phyloP scores from a whole-genome alignment of 257 asterid genomes.

The Jacaranda mimosifolia region DNA sequence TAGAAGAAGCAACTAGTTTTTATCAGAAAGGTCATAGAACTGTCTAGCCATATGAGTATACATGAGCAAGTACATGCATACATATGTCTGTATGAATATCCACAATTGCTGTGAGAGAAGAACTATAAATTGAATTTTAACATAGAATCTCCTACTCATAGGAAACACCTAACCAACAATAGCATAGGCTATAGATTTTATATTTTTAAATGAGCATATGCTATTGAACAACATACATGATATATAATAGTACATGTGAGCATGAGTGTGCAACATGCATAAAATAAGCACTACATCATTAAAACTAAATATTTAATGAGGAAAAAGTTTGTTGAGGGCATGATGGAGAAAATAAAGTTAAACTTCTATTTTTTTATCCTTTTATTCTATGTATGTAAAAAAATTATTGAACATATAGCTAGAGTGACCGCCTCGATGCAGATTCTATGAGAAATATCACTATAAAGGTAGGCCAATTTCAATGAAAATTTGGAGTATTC shows the following conservation, averaged over 20 bases:
- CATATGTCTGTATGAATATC: neutral
- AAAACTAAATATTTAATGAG: conserved; percentile 1
- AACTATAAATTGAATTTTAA: neutral
- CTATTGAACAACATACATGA: no score
- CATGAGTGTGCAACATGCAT: neutral
- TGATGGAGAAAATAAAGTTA: neutral
- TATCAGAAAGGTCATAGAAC: conserved; percentile 22
- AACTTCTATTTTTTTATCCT: neutral
- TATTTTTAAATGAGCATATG: neutral
- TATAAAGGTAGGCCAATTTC: no score
- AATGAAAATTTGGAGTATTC: no score
- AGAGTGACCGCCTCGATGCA: neutral
- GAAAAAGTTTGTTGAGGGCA: neutral
- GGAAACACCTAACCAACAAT: neutral
- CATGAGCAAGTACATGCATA: neutral
- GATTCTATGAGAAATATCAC: no score
- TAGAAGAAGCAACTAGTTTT: conserved; percentile 15
- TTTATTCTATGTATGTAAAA: neutral
- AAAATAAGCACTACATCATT: neutral
- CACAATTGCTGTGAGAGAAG: neutral
- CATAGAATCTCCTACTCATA: neutral
- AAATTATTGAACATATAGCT: neutral
- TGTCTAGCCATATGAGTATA: neutral
- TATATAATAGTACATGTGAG: neutral
- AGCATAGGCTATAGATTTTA: neutral